A percentile compares a stretch with the other conserved stretches of the same genome.
Evolutionary conservation across 106 monocot species (phyloP).

Genomic region (Amphibolis antarctica): DNA sequence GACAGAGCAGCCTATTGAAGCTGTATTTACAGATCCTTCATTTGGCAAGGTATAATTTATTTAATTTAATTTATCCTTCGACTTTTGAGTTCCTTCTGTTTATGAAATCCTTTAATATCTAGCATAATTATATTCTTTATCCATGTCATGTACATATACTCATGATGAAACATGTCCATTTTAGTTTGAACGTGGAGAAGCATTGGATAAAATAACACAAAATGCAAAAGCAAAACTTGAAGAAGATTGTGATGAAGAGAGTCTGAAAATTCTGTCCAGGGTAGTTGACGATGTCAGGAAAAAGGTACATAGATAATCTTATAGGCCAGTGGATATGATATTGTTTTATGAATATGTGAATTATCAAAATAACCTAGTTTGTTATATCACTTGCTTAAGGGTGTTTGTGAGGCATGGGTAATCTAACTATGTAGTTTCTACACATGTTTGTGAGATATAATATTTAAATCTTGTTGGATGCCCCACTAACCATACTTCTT

Average conservation of each 20-base stretch:
- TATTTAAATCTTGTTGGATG: no score
- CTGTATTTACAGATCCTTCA: conserved; percentile 79
- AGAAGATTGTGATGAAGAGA: conserved; percentile 87
- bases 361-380: no score
- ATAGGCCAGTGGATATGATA: no score
- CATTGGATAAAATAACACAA: conserved; percentile 80
- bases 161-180: not conserved
- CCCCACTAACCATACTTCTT: no score
- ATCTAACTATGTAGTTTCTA: no score
- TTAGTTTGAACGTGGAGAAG: conserved; percentile 96
- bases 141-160: not conserved
- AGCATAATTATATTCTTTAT: not conserved
- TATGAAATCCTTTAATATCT: no score
- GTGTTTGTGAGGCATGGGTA: no score
- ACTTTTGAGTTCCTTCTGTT: no score
- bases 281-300: conserved; percentile 76
- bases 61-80: no score
- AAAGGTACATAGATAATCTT: conserved; percentile 32
- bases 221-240: conserved; percentile 64
- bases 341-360: no score
- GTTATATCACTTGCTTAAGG: no score
- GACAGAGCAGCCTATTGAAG: conserved; percentile 56
- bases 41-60: conserved; percentile 67
- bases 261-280: conserved; percentile 65
- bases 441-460: no score